These are phyloP conservation scores for Saccharomycopsis selenospora DNA, from an alignment of 805 yeast genomes.

Conservation along the genomic window DNA sequence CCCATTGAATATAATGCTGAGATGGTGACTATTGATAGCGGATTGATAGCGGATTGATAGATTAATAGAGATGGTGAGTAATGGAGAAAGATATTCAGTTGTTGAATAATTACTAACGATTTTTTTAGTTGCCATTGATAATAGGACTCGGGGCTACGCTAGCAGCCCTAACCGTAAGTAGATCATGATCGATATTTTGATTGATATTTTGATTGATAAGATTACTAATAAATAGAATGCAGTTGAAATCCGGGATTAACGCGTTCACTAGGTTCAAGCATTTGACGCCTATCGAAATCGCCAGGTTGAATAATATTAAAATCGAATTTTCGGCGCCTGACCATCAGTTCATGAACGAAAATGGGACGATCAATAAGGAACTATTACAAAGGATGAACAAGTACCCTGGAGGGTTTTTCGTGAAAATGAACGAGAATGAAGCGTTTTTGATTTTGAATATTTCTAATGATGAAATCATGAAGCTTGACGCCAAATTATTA, in stretches of 20 bases:
- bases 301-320: slow-evolving; percentile 33
- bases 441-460: slow-evolving; percentile 61
- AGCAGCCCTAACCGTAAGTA: slow-evolving; percentile 40
- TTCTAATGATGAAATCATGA: slow-evolving; percentile 46
- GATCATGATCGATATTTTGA: background rate
- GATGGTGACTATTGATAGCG: no score
- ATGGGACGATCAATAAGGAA: slow-evolving; percentile 22
- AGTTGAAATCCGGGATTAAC: slow-evolving; percentile 31
- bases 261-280: slow-evolving; percentile 29
- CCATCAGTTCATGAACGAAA: slow-evolving; percentile 15
- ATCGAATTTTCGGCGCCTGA: slow-evolving; percentile 19
- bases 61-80: no score
- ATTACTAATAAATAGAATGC: slow-evolving; percentile 6
- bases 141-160: slow-evolving; percentile 49
- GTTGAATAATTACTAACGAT: background rate
- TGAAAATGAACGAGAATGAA: slow-evolving; percentile 60
- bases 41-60: no score
- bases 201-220: background rate
- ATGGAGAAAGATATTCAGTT: no score
- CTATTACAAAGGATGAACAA: slow-evolving; percentile 30
- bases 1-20: no score
- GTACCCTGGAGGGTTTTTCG: slow-evolving; percentile 57
- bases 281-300: slow-evolving; percentile 33
- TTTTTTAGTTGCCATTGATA: slow-evolving; percentile 36
- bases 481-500: slow-evolving; percentile 41